Base-by-base conservation (phyloP, 768 basidiomycete species). In the Russula lepida region DNA sequence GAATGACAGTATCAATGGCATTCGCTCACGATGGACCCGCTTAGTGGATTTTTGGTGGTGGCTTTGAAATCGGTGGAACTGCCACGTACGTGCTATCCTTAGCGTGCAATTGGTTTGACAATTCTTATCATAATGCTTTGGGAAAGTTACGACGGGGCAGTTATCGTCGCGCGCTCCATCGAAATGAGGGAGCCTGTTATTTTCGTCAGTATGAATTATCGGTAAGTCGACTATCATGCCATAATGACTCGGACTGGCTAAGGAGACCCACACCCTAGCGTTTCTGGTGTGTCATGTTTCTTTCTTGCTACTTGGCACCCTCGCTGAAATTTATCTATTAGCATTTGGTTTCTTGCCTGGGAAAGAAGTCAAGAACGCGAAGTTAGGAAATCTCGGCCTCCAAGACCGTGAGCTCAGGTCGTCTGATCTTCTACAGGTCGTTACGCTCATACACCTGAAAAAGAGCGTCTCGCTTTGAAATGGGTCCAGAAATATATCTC, bases 401-500 rank as follows among this genome's bases (percentile, higher is more conserved):
- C 65, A 59, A 32, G 65, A 66, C 53, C 65, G 65, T 66, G 32
- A 47, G 63, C 59, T 8, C 58, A 27, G 32, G 53, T 48, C 17
- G 2, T 2, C 4, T n/a, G 8, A n/a, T 46, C 56, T 17, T 47
- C 7, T 33, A 50, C 46, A 21, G 15, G 41, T 25, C 54, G 41
- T 37, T 13, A 25, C 21, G 56, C 44, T 44, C 17, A 56, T 30
- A 9, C 6, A 27, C 27, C 52, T 35, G n/a, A 71, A 30, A 30
- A 44, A 77, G 69, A 69, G 19, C 65, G 71, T 9, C 67, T 72
- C 23, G 75, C 74, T 1, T 63, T 79, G 3, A 69, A 73, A 56
- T 79, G 77, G 77, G 70, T 78, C 3, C 74, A 76, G 53, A 68
- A 72, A 56, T 73, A 79, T 61, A 76, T 78, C 35, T 65, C 62